Evolutionary conservation across 73 alveolate genomes (phyloP), one percentile per base, ranked within the genome.

Genomic region (Paramecium biaurelia): DNA sequence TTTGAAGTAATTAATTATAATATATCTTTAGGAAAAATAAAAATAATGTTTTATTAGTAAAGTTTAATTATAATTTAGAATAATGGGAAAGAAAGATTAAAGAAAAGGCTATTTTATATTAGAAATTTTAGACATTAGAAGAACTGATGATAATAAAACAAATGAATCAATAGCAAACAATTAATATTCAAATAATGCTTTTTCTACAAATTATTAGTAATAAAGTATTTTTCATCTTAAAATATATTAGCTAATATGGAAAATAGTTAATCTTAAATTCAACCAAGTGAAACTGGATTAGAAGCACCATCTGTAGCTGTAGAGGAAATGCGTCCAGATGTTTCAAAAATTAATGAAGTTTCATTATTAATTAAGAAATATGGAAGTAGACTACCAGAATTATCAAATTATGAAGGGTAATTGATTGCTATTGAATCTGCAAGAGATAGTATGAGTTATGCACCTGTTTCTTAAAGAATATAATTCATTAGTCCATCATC

Each of bases 391-490:
- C 6, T 32, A 7, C 32, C 30, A 28, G 26, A 70, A 24, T 32
- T 28, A 20, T 20, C 28, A 7, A 20, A 70, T 70, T 35, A 32
- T 24, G 86, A 28, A 24, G 32, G 30, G 0, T 10, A 37, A 1
- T 74, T n/a, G 38, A 28, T 74, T n/a, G 28, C 26, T 4, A 24
- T 34, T 0, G 90, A 79, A 14, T 42, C 76, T 18, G 90, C 74
- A 12, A 79, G 90, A 24, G 90, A 79, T 42, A 79, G 90, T 24
- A 23, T 24, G 56, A 43, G 47, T 21, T 79, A 24, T 23, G 74
- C 43, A 20, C 90, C 90, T 14, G 2, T 79, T 7, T 79, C 90
- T 5, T 24, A 79, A 24, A 79, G 90, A 79, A 57, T 26, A 15
- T 8, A 79, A 14, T 79, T 79, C 28, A 20, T 79, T 5, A 79